A percentile compares a stretch with the other conserved stretches of the same genome.
phyloP scores from a whole-genome alignment of 352 stramenopile species.

The Phytophthora vignae region DNA sequence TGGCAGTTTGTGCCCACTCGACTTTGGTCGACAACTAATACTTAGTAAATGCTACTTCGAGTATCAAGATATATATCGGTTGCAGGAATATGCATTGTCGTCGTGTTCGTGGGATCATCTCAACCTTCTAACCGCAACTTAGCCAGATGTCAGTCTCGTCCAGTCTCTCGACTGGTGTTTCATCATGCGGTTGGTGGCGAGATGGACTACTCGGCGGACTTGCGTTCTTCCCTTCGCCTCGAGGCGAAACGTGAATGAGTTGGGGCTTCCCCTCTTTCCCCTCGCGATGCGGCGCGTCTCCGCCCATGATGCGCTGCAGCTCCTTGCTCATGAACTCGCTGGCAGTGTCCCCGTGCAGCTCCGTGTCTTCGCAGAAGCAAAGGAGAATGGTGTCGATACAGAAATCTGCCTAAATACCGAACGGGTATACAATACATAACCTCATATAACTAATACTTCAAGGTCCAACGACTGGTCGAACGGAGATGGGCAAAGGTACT shows the following conservation, averaged over 20 bases:
- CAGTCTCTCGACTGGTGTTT: slow-evolving; percentile 28
- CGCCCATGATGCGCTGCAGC: slow-evolving; percentile 69
- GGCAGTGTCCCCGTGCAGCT: slow-evolving; percentile 60
- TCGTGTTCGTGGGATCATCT: neutral
- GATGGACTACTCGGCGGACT: slow-evolving; percentile 9
- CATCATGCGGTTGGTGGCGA: slow-evolving; percentile 1
- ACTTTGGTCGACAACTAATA: slow-evolving; percentile 30
- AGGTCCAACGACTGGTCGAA: too few relatives aligned
- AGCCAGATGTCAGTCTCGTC: slow-evolving; percentile 55
- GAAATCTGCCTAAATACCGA: too few relatives aligned
- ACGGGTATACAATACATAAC: too few relatives aligned
- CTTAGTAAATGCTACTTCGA: too few relatives aligned
- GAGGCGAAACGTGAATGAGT: slow-evolving; percentile 49
- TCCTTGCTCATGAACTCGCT: slow-evolving; percentile 88
- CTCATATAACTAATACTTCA: too few relatives aligned
- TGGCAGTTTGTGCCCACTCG: slow-evolving; percentile 76
- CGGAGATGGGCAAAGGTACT: too few relatives aligned
- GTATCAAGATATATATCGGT: neutral
- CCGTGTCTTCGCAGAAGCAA: slow-evolving; percentile 96
- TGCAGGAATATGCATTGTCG: neutral
- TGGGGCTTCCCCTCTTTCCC: slow-evolving; percentile 36
- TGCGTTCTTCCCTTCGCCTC: slow-evolving; percentile 7
- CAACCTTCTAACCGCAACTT: neutral
- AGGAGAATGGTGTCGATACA: slow-evolving; percentile 97
- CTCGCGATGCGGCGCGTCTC: slow-evolving; percentile 2